A percentile compares a stretch with the other conserved stretches of the same genome.
These are phyloP conservation scores for Trametes cinnabarina DNA, from an alignment of 768 basidiomycete species.

Conservation along the genomic window DNA sequence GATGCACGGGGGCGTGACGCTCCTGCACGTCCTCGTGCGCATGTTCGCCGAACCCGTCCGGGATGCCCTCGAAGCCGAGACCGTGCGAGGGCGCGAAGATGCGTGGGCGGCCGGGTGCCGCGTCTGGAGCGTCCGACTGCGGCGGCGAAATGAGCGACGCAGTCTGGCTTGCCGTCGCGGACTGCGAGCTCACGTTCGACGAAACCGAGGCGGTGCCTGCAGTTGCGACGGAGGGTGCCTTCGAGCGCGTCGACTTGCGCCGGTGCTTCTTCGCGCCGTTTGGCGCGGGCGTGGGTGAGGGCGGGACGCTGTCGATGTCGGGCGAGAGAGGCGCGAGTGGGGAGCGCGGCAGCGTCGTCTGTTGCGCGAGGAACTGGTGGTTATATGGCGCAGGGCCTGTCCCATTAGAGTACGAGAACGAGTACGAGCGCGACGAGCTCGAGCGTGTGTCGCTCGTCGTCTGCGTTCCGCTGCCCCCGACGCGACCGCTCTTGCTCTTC, in stretches of 20 bases:
- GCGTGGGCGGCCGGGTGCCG: slow-evolving; percentile 31
- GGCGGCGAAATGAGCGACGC: slow-evolving; percentile 27
- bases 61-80: slow-evolving; percentile 36
- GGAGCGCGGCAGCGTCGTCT: slow-evolving; percentile 16
- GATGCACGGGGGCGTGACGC: not conserved
- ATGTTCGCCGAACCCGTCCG: slow-evolving; percentile 25
- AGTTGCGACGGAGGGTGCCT: slow-evolving; percentile 40
- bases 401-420: slow-evolving; percentile 14
- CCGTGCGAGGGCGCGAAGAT: slow-evolving; percentile 18
- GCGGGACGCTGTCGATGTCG: not conserved
- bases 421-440: slow-evolving; percentile 47
- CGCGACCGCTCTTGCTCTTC: slow-evolving; percentile 29
- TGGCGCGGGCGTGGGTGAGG: not conserved
- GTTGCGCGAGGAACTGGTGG: slow-evolving; percentile 27
- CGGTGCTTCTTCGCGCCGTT: slow-evolving; percentile 10
- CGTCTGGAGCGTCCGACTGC: slow-evolving; percentile 32
- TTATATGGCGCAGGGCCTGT: slow-evolving; percentile 23
- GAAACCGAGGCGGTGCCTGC: slow-evolving; percentile 40
- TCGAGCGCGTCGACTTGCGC: slow-evolving; percentile 27
- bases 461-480: slow-evolving; percentile 14
- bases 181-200: slow-evolving; percentile 28
- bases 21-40: not conserved
- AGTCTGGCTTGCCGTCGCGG: slow-evolving; percentile 43
- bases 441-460: slow-evolving; percentile 36
- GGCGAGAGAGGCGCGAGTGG: slow-evolving; percentile 3